These are phyloP conservation scores for Thelephora terrestris DNA, from an alignment of 1,284 basidiomycete species.

Conservation along the genomic window DNA sequence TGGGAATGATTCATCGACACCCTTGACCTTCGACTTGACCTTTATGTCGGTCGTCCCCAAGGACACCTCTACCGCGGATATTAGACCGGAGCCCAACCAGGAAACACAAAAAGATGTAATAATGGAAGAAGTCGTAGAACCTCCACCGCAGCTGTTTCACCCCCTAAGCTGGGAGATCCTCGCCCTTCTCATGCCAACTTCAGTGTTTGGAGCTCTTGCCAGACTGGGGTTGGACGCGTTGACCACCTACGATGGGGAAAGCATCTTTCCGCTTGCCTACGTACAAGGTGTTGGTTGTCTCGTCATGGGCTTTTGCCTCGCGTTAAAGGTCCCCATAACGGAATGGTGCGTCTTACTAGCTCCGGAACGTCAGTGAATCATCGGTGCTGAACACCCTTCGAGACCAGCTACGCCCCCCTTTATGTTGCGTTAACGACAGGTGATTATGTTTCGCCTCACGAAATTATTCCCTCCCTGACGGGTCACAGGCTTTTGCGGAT, in stretches of 20 bases:
- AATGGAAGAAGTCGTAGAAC: slow-evolving; percentile 3
- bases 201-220: slow-evolving; percentile 71
- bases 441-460: slow-evolving; percentile 18
- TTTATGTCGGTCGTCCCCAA: too few relatives aligned
- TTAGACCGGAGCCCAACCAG: background rate
- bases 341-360: slow-evolving; percentile 52
- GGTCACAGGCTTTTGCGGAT: slow-evolving; percentile 81
- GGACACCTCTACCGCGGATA: background rate
- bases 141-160: slow-evolving; percentile 36
- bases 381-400: slow-evolving; percentile 5
- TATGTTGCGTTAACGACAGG: slow-evolving; percentile 88
- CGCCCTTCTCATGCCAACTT: slow-evolving; percentile 64
- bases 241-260: slow-evolving; percentile 60
- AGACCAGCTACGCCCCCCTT: slow-evolving; percentile 70
- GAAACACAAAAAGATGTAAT: too few relatives aligned
- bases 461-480: background rate
- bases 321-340: slow-evolving; percentile 60
- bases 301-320: slow-evolving; percentile 78
- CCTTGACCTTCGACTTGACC: background rate
- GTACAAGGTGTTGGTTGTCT: slow-evolving; percentile 85
- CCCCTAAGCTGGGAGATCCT: slow-evolving; percentile 58
- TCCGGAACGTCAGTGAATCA: background rate
- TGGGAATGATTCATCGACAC: background rate
- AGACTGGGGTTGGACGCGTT: slow-evolving; percentile 69
- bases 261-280: slow-evolving; percentile 82